Evolutionary conservation across 176 grass and related monocot species (phyloP), one percentile per base, ranked within the genome.

Genomic region (Carex myosuroides): DNA sequence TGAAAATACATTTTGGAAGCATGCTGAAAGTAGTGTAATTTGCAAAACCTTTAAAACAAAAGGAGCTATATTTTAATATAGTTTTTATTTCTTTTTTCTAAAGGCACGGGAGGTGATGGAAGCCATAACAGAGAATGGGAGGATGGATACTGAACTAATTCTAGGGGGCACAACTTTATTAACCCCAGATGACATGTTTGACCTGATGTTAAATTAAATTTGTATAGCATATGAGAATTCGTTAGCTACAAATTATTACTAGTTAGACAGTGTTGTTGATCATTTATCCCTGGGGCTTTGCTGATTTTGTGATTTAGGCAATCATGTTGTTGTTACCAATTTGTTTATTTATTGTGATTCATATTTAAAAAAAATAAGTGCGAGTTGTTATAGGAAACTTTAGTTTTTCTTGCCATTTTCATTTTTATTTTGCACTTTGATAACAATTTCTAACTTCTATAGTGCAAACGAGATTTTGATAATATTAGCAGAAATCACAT

Each of bases 81-180:
- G 48, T 55, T 76, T 46, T 54, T 14, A 24, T 18, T 77, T 8
- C 20, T 35, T 81, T 63, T 73, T 16, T 24, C 92, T 37, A 58
- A 92, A 98, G 96, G 84, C 89, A 58, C 88, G 96, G 85, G 96
- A 95, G 86, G 93, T 87, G 80, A 95, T 92, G 93, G 86, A 93
- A 24, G 96, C 93, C 72, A 88, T 99, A 73, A 79, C 85, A 63
- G 96, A 92, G 83, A 90, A 88, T 71, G 81, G 79, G 67, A 95
- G 91, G 82, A 81, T 91, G 16, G 91, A 95, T 68, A 80, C 89
- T 26, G 89, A 99, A 65, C 82, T 95, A 81, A 90, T 99, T 99
- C 82, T 99, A 70, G 93, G 96, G 79, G 96, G 93, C 17, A 99
- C 93, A 63, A 93, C 86, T 67, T 90, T 99, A 75, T 90, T 99